A percentile compares a stretch with the other conserved stretches of the same genome.
Evolutionary conservation across 352 stramenopile species (phyloP).

Genomic region (Phytophthora pseudosyringae): DNA sequence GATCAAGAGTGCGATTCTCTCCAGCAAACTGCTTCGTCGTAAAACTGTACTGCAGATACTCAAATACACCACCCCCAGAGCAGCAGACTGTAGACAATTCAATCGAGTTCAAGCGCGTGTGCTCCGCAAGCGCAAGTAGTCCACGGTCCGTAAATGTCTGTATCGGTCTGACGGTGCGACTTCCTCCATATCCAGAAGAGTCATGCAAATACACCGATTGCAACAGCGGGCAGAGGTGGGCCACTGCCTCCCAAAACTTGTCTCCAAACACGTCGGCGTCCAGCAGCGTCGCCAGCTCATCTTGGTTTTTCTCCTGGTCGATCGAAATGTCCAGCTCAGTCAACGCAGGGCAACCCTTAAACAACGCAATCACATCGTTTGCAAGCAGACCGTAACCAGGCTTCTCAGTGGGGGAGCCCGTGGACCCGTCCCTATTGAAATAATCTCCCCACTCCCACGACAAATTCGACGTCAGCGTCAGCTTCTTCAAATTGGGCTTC

Average conservation of each 20-base stretch:
- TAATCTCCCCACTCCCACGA: conserved; percentile 48
- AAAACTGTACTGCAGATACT: conserved; percentile 42
- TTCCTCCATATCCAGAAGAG: conserved; percentile 37
- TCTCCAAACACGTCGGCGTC: conserved; percentile 43
- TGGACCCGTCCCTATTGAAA: conserved; percentile 22
- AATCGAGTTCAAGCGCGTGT: conserved; percentile 34
- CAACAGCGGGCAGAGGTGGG: conserved; percentile 36
- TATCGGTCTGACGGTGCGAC: conserved; percentile 35
- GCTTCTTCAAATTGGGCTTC: conserved; percentile 44
- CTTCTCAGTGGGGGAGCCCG: conserved; percentile 4
- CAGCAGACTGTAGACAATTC: conserved; percentile 41
- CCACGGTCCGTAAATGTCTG: conserved; percentile 41
- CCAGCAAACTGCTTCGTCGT: conserved; percentile 15
- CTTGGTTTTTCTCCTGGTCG: conserved; percentile 43
- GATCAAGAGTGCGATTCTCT: conserved; percentile 20
- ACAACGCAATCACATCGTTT: conserved; percentile 30
- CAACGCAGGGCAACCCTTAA: conserved; percentile 46
- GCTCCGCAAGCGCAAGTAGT: conserved; percentile 37
- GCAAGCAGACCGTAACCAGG: conserved; percentile 34
- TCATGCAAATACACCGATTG: conserved; percentile 35
- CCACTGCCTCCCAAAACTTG: conserved; percentile 40
- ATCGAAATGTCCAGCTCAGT: conserved; percentile 44
- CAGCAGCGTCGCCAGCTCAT: conserved; percentile 12
- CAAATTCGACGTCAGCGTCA: conserved; percentile 47
- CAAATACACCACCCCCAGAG: conserved; percentile 44